phyloP scores from a whole-genome alignment of 306 rosid species.

The Quillaja saponaria region DNA sequence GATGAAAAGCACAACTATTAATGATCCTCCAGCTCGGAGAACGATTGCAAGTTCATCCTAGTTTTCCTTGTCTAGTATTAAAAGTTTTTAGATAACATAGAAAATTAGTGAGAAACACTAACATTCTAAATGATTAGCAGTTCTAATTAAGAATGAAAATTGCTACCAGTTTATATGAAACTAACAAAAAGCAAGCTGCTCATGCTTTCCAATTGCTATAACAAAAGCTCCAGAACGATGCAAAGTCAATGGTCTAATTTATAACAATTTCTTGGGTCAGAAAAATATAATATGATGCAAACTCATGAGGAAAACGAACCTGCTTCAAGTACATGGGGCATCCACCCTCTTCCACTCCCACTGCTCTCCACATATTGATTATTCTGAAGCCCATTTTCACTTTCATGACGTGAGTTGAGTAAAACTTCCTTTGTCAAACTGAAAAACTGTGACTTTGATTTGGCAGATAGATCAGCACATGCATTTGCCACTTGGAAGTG shows the following conservation, averaged over 20 bases:
- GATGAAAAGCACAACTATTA: background rate
- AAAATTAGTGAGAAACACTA: background rate
- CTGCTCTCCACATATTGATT: constrained; percentile 50
- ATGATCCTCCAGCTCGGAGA: constrained; percentile 21
- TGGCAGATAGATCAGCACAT: constrained; percentile 42
- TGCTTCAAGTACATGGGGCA: constrained; percentile 55
- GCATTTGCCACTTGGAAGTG: constrained; percentile 45
- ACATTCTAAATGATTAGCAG: constrained; percentile 2
- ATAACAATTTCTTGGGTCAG: background rate
- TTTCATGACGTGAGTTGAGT: constrained; percentile 43
- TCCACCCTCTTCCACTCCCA: constrained; percentile 55
- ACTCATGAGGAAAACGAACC: constrained; percentile 51
- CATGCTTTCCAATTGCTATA: background rate
- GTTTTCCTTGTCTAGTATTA: constrained; percentile 16
- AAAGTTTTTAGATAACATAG: background rate
- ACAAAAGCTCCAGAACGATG: background rate
- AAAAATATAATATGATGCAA: constrained; percentile 15
- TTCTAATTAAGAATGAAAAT: background rate
- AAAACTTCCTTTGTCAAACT: constrained; percentile 54
- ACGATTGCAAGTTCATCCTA: constrained; percentile 1
- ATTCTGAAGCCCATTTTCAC: constrained; percentile 36
- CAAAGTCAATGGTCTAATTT: background rate
- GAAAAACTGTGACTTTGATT: constrained; percentile 41
- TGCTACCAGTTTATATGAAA: background rate
- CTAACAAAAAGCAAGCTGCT: background rate